Evolutionary conservation across 2,329 filamentous ascomycete genomes (phyloP), one percentile per base, ranked within the genome.

Genomic region (Salinomyces thailandicus): DNA sequence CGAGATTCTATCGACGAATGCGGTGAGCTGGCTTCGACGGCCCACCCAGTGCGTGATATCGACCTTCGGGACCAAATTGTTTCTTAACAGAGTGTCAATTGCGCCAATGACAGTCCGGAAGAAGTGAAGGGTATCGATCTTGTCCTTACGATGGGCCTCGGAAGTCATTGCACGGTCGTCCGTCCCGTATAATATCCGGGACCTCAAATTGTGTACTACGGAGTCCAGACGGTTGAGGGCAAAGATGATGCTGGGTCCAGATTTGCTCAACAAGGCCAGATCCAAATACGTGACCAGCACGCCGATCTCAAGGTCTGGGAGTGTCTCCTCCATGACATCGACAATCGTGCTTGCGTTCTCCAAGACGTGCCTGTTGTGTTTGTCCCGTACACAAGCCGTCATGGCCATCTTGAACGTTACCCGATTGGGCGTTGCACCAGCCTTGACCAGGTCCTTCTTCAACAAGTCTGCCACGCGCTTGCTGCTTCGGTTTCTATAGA

Each of bases 341-440:
- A 94, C 62, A 17, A 93, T 66, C 34, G 66, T 59, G 34, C 67
- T 74, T 4, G 83, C 81, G 46, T 81, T 70, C 3, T 66, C 60
- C 45, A 93, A 72, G 15, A 75, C 73, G 35, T 79, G 72, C n/a
- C 58, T 67, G 56, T 93, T 94, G 37, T 78, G 77, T 52, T 77
- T 80, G 64, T 95, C 85, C 38, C 79, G 73, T 16, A 75, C 63
- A 58, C 86, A 94, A 4, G 76, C 70, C 44, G 72, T 71, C 66
- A 95, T 76, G 36, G 81, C 85, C 31, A 85, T 72, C 36, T 75
- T 73, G 62, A 86, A 84, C 7, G 75, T 76, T 39, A 71, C 72
- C 11, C 50, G 50, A 14, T 37, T 50, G 1, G 59, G 53, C 11
- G 39, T 36, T 19, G 60, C 20, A 55, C 60, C 49, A 8, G 42